These are phyloP conservation scores for Didymella exigua DNA, from an alignment of 2,329 filamentous ascomycete genomes.

Conservation along the genomic window DNA sequence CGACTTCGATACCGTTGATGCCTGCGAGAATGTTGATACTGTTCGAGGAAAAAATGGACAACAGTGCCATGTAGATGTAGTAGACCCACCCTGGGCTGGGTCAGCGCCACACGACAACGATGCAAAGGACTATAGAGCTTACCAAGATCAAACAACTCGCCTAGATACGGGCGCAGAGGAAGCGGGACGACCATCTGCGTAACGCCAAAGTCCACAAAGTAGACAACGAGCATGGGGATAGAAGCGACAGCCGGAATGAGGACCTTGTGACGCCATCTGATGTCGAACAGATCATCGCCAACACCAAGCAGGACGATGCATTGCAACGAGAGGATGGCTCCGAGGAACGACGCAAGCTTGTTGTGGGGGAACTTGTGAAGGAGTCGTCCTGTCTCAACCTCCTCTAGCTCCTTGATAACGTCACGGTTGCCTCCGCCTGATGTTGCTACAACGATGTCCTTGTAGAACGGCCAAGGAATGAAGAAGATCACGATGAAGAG, in stretches of 20 bases:
- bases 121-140: slow-evolving; percentile 10
- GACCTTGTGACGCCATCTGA: slow-evolving; percentile 98
- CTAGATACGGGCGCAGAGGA: slow-evolving; percentile 81
- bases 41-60: slow-evolving; percentile 98
- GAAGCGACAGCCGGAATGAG: slow-evolving; percentile 94
- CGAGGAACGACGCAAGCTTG: slow-evolving; percentile 95
- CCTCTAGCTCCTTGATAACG: slow-evolving; percentile 73
- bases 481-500: slow-evolving; percentile 87
- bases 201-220: slow-evolving; percentile 98
- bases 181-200: slow-evolving; percentile 92
- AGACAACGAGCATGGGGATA: slow-evolving; percentile 92
- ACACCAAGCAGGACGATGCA: slow-evolving; percentile 89
- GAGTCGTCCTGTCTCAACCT: slow-evolving; percentile 81
- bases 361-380: slow-evolving; percentile 92
- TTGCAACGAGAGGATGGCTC: slow-evolving; percentile 90
- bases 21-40: slow-evolving; percentile 99
- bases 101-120: slow-evolving; percentile 22
- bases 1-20: slow-evolving; percentile 98
- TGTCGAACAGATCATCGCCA: slow-evolving; percentile 95
- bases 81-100: slow-evolving; percentile 61
- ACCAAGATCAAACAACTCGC: slow-evolving; percentile 80
- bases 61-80: slow-evolving; percentile 94
- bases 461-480: slow-evolving; percentile 96
- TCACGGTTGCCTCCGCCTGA: slow-evolving; percentile 92
- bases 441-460: slow-evolving; percentile 94